Base-by-base conservation (phyloP, 2,329 filamentous ascomycete genomes). In the Trichoderma asperellum region DNA sequence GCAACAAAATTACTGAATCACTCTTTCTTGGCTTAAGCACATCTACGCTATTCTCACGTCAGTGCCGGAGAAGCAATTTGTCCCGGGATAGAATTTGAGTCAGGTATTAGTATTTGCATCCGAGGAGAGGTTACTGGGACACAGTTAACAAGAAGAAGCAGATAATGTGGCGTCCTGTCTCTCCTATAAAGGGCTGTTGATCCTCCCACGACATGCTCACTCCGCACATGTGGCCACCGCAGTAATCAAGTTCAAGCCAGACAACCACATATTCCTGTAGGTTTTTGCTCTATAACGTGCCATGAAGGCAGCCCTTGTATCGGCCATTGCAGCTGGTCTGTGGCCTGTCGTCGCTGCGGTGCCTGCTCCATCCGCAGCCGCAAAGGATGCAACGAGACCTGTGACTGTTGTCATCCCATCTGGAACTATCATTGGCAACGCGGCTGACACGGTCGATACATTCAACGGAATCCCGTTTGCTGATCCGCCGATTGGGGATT, bases 391-490 rank as follows among this genome's bases (percentile, higher is more conserved):
- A 16, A 11, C 24, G 11, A 34, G 18, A 35, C 6, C 29, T 24
- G 86, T 87, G 2, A 84, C 83, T 2, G 87, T 90, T 61, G 79
- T 82, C 16, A 84, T 89, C 43, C 78, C 84, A 0, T 83, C 85
- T 49, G 89, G 87, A 37, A 90, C 85, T 5, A 80, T 92, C 43
- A 76, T 85, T 43, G 88, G 88, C 43, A 65, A 79, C 72, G 70
- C 75, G 18, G 71, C 77, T 2, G 74, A 77, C 4, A 78, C 79
- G 21, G 84, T 93, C 24, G 92, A 95, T 68, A 86, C 83, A 24
- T 94, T 92, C 81, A 88, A 86, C 67, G 91, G 89, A 27, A 92
- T 96, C 68, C 92, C 92, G 3, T 96, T 89, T 75, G 91, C 91
- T 2, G 83, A 92, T 70, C 85, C 91, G 1, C 92, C 92, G 0